Conservation (phyloP, 306 rosid species). For the Fagus sylvatica region DNA sequence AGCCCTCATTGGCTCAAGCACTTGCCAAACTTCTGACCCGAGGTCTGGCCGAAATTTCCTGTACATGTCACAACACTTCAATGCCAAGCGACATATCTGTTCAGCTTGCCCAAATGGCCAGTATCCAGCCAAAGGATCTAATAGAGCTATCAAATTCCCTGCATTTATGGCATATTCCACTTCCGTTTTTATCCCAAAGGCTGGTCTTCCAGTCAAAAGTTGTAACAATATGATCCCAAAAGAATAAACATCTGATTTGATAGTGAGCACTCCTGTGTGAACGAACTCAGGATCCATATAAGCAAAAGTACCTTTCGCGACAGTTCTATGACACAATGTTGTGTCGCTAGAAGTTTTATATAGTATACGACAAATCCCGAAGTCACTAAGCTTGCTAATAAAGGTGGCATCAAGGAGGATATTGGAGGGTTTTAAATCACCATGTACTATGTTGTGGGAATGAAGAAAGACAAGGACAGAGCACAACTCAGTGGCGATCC, state of each 20-base stretch:
- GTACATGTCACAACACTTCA: constrained; percentile 45
- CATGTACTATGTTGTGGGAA: no score
- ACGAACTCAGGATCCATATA: constrained; percentile 57
- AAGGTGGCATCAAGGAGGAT: no score
- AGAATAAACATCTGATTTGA: constrained; percentile 53
- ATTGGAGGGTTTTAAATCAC: no score
- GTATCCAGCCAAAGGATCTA: constrained; percentile 60
- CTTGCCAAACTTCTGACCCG: constrained; percentile 50
- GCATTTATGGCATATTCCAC: constrained; percentile 39
- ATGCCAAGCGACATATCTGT: constrained; percentile 46
- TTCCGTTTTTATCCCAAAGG: constrained; percentile 37
- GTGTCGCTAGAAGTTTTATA: no score
- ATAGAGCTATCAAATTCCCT: constrained; percentile 38
- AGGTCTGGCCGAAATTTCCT: constrained; percentile 50
- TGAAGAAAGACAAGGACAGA: no score
- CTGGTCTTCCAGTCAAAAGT: constrained; percentile 49
- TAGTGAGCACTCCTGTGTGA: constrained; percentile 45
- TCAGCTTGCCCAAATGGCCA: constrained; percentile 60
- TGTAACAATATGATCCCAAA: no score
- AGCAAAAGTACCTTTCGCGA: constrained; percentile 37
- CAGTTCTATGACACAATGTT: constrained; percentile 40
- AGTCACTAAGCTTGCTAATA: no score
- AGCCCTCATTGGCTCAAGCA: constrained; percentile 53
- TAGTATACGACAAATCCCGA: no score
- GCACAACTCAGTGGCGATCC: no score